Evolutionary conservation across 2,329 filamentous ascomycete species (phyloP).

Genomic region (Fusarium globosum): DNA sequence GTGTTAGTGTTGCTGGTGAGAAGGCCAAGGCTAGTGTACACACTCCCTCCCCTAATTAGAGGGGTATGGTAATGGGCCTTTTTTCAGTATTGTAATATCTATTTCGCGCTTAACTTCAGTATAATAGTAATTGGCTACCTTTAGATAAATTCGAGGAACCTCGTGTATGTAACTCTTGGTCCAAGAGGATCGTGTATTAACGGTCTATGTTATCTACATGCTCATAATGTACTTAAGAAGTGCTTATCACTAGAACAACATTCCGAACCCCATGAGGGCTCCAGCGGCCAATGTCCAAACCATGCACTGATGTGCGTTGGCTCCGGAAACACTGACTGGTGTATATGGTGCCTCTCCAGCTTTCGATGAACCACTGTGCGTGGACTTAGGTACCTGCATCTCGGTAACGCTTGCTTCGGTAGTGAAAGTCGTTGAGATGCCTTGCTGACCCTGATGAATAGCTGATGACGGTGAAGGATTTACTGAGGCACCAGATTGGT

Average conservation of each 20-base stretch:
- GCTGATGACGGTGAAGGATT: neutral
- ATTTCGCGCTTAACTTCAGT: no score
- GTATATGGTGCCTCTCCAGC: neutral
- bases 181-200: neutral
- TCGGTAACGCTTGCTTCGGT: neutral
- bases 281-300: neutral
- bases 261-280: neutral
- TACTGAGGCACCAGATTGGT: neutral
- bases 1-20: neutral
- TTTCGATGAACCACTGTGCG: neutral
- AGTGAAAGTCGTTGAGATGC: neutral
- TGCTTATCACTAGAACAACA: neutral
- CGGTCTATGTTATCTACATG: neutral
- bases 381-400: neutral
- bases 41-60: neutral
- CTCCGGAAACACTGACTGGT: neutral
- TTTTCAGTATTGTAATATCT: accelerated
- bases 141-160: no score
- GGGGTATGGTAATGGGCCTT: neutral
- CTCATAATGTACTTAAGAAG: accelerated
- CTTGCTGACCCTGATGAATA: neutral
- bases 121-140: neutral
- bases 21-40: neutral
- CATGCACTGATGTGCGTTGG: neutral
- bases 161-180: neutral